phyloP scores from a whole-genome alignment of 345 rosid genomes.

The Camelina sativa region DNA sequence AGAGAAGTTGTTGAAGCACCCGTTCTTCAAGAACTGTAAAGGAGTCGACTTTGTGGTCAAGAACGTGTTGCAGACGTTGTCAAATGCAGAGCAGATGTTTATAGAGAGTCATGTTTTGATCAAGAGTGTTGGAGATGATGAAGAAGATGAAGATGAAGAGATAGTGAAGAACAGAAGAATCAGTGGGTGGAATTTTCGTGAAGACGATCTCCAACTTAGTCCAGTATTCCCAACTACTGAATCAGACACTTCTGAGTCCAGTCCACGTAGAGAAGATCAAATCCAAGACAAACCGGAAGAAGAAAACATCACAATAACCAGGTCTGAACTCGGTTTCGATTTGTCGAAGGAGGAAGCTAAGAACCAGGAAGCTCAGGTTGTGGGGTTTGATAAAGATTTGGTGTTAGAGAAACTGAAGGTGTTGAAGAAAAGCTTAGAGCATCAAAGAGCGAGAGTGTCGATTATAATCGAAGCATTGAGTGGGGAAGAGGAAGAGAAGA shows the following conservation, averaged over 20 bases:
- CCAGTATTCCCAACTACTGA: conserved; percentile 67
- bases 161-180: conserved; percentile 69
- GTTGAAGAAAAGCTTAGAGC: conserved; percentile 70
- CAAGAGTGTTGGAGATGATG: conserved; percentile 20
- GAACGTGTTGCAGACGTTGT: conserved; percentile 63
- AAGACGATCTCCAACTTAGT: conserved; percentile 70
- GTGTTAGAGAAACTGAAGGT: conserved; percentile 54
- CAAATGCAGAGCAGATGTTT: conserved; percentile 72
- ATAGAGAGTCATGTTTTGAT: conserved; percentile 40
- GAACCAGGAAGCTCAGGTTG: conserved; percentile 27
- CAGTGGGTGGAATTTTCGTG: conserved; percentile 90
- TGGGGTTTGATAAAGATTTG: conserved; percentile 38
- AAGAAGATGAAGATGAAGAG: conserved; percentile 43
- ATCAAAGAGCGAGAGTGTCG: conserved; percentile 58
- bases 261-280: conserved; percentile 30
- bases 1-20: conserved; percentile 71
- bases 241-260: conserved; percentile 34
- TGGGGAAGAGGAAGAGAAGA: conserved; percentile 55
- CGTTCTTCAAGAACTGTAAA: conserved; percentile 73
- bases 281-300: conserved; percentile 19
- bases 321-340: conserved; percentile 10
- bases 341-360: conserved; percentile 34
- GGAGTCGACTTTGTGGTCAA: conserved; percentile 65
- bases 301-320: not conserved
- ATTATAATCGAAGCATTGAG: conserved; percentile 59